phyloP scores from a whole-genome alignment of 2,329 filamentous ascomycete species.

The Calonectria pseudoturangicola region DNA sequence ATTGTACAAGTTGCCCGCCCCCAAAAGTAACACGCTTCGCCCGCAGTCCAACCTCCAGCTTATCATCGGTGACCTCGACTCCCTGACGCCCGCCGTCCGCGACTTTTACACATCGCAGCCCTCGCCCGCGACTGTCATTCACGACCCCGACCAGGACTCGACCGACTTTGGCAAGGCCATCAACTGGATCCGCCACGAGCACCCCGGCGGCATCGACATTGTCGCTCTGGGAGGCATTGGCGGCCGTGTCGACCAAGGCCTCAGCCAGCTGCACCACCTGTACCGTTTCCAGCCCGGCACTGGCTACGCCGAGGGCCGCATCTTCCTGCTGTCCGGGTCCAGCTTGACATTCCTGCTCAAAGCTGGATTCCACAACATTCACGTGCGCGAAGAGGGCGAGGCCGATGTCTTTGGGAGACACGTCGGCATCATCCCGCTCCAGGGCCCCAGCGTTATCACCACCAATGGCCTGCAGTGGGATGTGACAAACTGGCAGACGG shows the following conservation, averaged over 20 bases:
- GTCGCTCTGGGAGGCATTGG: slow-evolving; percentile 89
- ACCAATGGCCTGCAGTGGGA: slow-evolving; percentile 94
- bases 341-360: slow-evolving; percentile 90
- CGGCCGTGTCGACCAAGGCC: slow-evolving; percentile 92
- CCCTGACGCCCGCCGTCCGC: slow-evolving; percentile 77
- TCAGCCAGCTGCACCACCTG: slow-evolving; percentile 92
- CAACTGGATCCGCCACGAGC: slow-evolving; percentile 70
- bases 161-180: slow-evolving; percentile 95
- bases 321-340: slow-evolving; percentile 88
- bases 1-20: neutral
- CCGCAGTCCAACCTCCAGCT: slow-evolving; percentile 76
- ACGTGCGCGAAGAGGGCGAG: slow-evolving; percentile 71
- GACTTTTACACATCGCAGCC: slow-evolving; percentile 78
- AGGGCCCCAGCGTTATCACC: slow-evolving; percentile 85
- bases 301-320: slow-evolving; percentile 69
- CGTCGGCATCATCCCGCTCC: slow-evolving; percentile 90
- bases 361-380: slow-evolving; percentile 79
- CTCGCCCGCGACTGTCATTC: slow-evolving; percentile 74
- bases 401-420: slow-evolving; percentile 81
- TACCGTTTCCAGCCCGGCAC: slow-evolving; percentile 76
- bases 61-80: slow-evolving; percentile 95
- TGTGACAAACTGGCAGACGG: slow-evolving; percentile 85
- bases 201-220: slow-evolving; percentile 73
- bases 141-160: slow-evolving; percentile 87
- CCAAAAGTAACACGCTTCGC: neutral